Evolutionary conservation across 768 basidiomycete genomes (phyloP).

Genomic region (Phaffia australis): DNA sequence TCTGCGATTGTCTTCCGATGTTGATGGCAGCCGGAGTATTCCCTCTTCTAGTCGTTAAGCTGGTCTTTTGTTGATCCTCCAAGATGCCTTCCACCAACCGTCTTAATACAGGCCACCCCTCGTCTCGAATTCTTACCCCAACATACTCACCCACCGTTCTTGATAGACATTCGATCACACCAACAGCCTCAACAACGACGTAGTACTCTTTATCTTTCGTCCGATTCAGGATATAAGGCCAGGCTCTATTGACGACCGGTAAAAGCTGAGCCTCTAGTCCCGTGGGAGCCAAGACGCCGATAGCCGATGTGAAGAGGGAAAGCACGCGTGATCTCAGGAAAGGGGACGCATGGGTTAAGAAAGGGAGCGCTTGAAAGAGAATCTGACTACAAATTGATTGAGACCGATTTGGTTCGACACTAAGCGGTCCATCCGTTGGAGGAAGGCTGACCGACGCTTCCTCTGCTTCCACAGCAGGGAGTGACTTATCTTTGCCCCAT

Average conservation of each 20-base stretch:
- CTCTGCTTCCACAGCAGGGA: constrained; percentile 29
- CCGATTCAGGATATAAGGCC: constrained; percentile 88
- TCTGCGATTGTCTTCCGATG: background rate
- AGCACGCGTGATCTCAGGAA: constrained; percentile 76
- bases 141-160: constrained; percentile 71
- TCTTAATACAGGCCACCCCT: constrained; percentile 79
- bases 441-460: constrained; percentile 13
- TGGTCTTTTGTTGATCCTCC: constrained; percentile 53
- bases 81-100: constrained; percentile 52
- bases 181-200: constrained; percentile 66
- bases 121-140: constrained; percentile 73
- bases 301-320: constrained; percentile 57
- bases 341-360: constrained; percentile 80
- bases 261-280: constrained; percentile 58
- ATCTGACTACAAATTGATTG: constrained; percentile 75
- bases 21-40: background rate
- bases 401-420: constrained; percentile 50
- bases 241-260: constrained; percentile 73
- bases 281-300: constrained; percentile 47
- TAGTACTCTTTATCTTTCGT: constrained; percentile 54
- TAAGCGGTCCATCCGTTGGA: constrained; percentile 39
- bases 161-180: constrained; percentile 60
- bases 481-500: constrained; percentile 30
- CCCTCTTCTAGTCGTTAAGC: constrained; percentile 47
- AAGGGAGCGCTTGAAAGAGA: constrained; percentile 72